Evolutionary conservation across 179 eudicot genomes (phyloP), one percentile per base, ranked within the genome.

Genomic region (Silene noctiflora): DNA sequence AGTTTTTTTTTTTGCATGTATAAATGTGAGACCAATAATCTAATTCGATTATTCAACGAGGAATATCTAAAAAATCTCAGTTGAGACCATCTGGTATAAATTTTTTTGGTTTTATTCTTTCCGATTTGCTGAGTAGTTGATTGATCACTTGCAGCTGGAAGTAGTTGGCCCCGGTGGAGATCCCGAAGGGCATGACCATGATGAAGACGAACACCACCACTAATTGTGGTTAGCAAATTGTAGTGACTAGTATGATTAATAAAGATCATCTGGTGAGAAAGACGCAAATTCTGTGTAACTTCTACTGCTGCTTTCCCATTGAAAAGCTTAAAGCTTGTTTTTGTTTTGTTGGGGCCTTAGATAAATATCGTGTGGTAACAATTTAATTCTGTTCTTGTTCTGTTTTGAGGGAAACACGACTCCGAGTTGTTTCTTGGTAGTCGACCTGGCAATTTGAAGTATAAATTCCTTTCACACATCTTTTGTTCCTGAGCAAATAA

Each of bases 161-260:
- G 94, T 94, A 69, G 96, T 92, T 73, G 98, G 98, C 81, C 89
- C 90, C 9, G 97, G 98, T 72, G 97, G 97, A 83, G 91, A 89
- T 68, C 97, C 98, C 22, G 92, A 94, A 75, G 97, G 98, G 68
- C 97, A 92, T 73, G 86, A 77, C 33, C 97, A 92, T 76, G 91
- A 89, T 69, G 98, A 90, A 9, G 90, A 83, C 4, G 83, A 79
- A 61, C 83, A 81, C 68, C 88, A 88, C 82, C 90, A 87, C 70
- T 88, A 83, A 87, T 83, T 77, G 79, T 74, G 67, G 78, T 24
- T 79, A 80, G 48, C 73, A 42, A 42, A 55, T 77, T 76, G 79
- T 82, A 80, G 75, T 77, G 60, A 56, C 60, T 56, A 56, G 60
- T 56, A n/a, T 83, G 81, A 83, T 73, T 25, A 71, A 71, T 71